Evolutionary conservation across 805 yeast genomes (phyloP).

Genomic region (Clavispora asparagi): DNA sequence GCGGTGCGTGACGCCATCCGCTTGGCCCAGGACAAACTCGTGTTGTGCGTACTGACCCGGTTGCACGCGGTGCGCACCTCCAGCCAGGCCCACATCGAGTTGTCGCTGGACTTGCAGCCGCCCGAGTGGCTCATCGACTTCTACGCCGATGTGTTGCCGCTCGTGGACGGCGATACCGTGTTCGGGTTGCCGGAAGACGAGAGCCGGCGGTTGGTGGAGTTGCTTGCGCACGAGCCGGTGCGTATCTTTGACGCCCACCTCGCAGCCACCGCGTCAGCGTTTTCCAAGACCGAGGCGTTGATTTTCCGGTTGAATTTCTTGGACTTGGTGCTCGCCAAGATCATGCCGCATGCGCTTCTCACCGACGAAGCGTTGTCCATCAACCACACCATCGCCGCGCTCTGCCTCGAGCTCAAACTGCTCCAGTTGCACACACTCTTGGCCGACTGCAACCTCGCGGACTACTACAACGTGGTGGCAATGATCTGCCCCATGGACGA

Average conservation of each 20-base stretch:
- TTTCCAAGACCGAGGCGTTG: conserved; percentile 27
- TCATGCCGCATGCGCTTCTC: conserved; percentile 43
- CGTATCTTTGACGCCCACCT: conserved; percentile 33
- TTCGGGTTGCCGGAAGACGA: conserved; percentile 36
- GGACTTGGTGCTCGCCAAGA: conserved; percentile 52
- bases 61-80: conserved; percentile 29
- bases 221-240: conserved; percentile 45
- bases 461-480: conserved; percentile 58
- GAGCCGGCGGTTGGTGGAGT: conserved; percentile 30
- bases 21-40: conserved; percentile 23
- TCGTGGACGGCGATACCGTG: conserved; percentile 45
- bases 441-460: conserved; percentile 48
- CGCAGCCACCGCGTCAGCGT: conserved; percentile 19
- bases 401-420: conserved; percentile 36
- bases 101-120: conserved; percentile 57
- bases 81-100: conserved; percentile 36
- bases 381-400: conserved; percentile 27
- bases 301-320: conserved; percentile 54
- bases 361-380: conserved; percentile 30
- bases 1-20: conserved; percentile 21
- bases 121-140: conserved; percentile 82
- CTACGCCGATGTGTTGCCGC: conserved; percentile 52
- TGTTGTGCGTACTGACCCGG: conserved; percentile 21
- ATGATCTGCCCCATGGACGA: conserved; percentile 66
- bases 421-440: conserved; percentile 46